Percentiles rank a stretch among this genome's conserved stretches.
Conservation (phyloP, 2,329 filamentous ascomycete genomes). For the Pseudocercospora vitis region DNA sequence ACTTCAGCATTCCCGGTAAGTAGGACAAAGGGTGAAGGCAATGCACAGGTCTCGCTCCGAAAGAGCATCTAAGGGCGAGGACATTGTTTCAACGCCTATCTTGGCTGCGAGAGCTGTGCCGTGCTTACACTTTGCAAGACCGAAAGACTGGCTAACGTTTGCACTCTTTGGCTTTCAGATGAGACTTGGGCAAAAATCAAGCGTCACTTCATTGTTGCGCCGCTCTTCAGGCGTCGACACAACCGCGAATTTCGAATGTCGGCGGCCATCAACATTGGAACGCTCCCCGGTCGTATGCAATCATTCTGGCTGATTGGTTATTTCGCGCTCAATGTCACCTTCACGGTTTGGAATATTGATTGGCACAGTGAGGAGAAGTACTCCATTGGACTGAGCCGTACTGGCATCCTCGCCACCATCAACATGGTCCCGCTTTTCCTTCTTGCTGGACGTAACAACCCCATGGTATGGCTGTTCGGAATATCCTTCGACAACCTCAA, state of each 20-base stretch:
- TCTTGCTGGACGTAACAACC: slow-evolving; percentile 75
- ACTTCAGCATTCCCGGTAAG: slow-evolving; percentile 70
- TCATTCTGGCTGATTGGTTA: slow-evolving; percentile 50
- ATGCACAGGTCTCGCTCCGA: too few species aligned
- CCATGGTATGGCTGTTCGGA: slow-evolving; percentile 67
- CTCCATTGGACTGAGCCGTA: slow-evolving; percentile 65
- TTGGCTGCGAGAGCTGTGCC: too few species aligned
- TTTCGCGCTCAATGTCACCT: slow-evolving; percentile 50
- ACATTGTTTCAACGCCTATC: too few species aligned
- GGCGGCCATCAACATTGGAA: slow-evolving; percentile 50
- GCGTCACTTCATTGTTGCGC: slow-evolving; percentile 49
- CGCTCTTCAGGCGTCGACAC: slow-evolving; percentile 50
- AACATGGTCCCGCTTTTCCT: slow-evolving; percentile 79
- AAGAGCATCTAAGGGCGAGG: too few species aligned
- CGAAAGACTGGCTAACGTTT: too few species aligned
- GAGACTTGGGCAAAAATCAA: slow-evolving; percentile 46
- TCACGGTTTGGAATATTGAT: slow-evolving; percentile 58
- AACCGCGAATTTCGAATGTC: slow-evolving; percentile 55
- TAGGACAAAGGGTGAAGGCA: too few species aligned
- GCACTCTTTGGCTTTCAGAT: too few species aligned
- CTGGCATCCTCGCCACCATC: slow-evolving; percentile 67
- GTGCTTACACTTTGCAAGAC: too few species aligned
- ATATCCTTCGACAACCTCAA: slow-evolving; percentile 84
- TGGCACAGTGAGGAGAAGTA: slow-evolving; percentile 68
- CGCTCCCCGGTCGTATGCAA: slow-evolving; percentile 51